Conservation (phyloP, 1,139 yeast genomes). For the Candida sp. region DNA sequence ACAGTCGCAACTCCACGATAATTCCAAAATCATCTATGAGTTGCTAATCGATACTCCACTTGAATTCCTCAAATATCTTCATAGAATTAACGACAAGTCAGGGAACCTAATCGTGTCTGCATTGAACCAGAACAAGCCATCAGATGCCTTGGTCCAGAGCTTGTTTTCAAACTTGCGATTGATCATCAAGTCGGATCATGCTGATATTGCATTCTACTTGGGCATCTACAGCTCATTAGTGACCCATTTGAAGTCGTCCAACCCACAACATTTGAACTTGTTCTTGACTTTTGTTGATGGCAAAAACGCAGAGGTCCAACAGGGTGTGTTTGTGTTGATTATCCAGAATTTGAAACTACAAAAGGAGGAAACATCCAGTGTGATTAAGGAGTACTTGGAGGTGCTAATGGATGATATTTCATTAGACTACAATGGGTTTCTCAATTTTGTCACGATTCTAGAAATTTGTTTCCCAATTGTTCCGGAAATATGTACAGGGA, state of each 20-base stretch:
- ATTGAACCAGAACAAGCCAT: neutral
- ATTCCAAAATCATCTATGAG: constrained; percentile 18
- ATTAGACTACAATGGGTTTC: constrained; percentile 17
- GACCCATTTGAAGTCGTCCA: constrained; percentile 20
- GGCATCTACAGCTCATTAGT: constrained; percentile 13
- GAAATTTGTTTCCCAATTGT: constrained; percentile 28
- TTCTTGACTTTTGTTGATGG: constrained; percentile 26
- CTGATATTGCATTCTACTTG: constrained; percentile 15
- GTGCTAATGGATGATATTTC: constrained; percentile 20
- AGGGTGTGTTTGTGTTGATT: constrained; percentile 27
- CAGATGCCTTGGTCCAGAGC: constrained; percentile 11
- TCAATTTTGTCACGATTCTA: constrained; percentile 24
- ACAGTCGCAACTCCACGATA: constrained; percentile 18
- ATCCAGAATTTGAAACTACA: constrained; percentile 26
- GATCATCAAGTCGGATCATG: constrained; percentile 9
- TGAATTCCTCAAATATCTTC: constrained; percentile 21
- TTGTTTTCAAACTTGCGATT: constrained; percentile 18
- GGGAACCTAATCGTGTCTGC: constrained; percentile 11
- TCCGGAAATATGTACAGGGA: constrained; percentile 24
- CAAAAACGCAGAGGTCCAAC: constrained; percentile 15
- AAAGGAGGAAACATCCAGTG: constrained; percentile 18
- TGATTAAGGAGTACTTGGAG: constrained; percentile 30
- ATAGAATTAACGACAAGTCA: constrained; percentile 20
- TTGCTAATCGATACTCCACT: constrained; percentile 22
- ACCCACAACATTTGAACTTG: constrained; percentile 27